phyloP scores from a whole-genome alignment of 1,139 yeast genomes.

The Scheffersomyces segobiensis region DNA sequence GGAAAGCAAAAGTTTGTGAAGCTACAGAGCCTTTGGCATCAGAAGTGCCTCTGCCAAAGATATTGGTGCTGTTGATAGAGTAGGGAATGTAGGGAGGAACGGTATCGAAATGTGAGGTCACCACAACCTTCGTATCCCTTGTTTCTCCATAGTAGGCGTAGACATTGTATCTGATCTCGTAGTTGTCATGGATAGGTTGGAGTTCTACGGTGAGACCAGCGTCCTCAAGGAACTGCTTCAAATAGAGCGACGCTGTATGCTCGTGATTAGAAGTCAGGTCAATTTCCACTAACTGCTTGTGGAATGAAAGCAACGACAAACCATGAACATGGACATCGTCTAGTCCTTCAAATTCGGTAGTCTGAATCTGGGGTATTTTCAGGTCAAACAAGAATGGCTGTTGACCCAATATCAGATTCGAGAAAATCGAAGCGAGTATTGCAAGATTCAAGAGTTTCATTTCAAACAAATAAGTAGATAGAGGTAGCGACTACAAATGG shows the following conservation, averaged over 20 bases:
- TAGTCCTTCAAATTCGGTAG: slow-evolving; percentile 2
- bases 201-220: slow-evolving; percentile 55
- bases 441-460: slow-evolving; percentile 1
- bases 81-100: slow-evolving; percentile 69
- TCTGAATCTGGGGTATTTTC: neutral
- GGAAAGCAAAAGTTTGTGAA: slow-evolving; percentile 55
- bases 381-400: neutral
- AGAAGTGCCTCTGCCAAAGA: slow-evolving; percentile 65
- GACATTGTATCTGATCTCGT: slow-evolving; percentile 44
- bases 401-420: neutral
- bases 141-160: slow-evolving; percentile 55
- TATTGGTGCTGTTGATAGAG: slow-evolving; percentile 45
- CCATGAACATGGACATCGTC: slow-evolving; percentile 12
- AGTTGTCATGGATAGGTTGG: slow-evolving; percentile 31
- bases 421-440: neutral
- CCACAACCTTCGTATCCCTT: slow-evolving; percentile 49
- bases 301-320: slow-evolving; percentile 16
- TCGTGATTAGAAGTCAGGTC: slow-evolving; percentile 16
- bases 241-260: slow-evolving; percentile 11
- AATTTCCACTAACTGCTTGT: slow-evolving; percentile 14
- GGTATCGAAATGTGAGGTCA: slow-evolving; percentile 71
- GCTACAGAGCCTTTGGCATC: slow-evolving; percentile 75
- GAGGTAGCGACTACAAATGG: neutral
- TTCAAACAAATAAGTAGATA: neutral
- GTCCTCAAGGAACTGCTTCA: slow-evolving; percentile 34